Evolutionary conservation across 306 rosid genomes (phyloP), one percentile per base, ranked within the genome.

Genomic region (Medicago lupulina): DNA sequence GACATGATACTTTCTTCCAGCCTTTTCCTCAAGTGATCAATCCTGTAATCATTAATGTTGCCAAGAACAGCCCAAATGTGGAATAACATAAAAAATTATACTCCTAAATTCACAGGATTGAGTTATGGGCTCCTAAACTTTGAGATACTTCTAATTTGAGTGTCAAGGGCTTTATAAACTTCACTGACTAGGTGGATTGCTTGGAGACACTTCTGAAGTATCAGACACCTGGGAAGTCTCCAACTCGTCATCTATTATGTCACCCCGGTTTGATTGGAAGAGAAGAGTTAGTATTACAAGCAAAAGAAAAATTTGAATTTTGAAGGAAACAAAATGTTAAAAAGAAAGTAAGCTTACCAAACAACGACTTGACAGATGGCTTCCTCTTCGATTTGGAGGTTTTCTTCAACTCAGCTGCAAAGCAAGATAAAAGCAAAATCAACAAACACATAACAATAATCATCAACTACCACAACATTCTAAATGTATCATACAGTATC

Each of bases 401-500:
- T 91, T 95, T 96, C 92, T 86, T 92, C 84, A 96, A 68, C 72
- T 90, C 96, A 82, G 98, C 98, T 96, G 51, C 75, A 85, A 44
- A 55, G 39, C 19, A 69, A 59, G 60, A 70, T 34, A 39, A 81
- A 49, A 38, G 28, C 15, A 47, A 67, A 61, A 63, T 68, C 23
- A 61, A 54, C 68, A 31, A 77, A 64, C 75, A 34, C 43, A n/a
- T n/a, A 21, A 36, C 36, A 25, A 28, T 15, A 74, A 47, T 9
- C 19, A 49, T 63, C 28, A 62, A 31, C 38, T 54, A 46, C 14
- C 28, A 23, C n/a, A n/a, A n/a, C n/a, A n/a, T n/a, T n/a, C n/a
- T n/a, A n/a, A n/a, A n/a, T n/a, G n/a, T n/a, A n/a, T n/a, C n/a
- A n/a, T n/a, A n/a, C 9, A 25, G 28, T 25, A 25, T 25, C 2